Conservation (phyloP, 192 early-diverging fungal genomes). For the Cladochytrium replicatum region DNA sequence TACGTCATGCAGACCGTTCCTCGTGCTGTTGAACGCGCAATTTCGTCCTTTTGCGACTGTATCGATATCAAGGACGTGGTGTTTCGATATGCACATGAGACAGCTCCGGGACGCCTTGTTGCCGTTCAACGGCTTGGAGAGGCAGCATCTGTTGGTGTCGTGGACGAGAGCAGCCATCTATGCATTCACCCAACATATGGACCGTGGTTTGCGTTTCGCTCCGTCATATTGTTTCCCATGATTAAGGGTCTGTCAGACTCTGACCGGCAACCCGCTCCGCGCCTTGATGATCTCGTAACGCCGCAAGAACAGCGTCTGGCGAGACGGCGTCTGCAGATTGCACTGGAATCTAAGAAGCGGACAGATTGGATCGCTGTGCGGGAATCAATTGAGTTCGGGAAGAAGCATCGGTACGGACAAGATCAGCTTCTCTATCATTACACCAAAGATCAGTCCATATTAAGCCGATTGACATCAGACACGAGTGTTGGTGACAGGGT, state of each 20-base stretch:
- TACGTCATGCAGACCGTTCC: too few species aligned
- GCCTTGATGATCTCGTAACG: neutral
- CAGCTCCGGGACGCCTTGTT: too few species aligned
- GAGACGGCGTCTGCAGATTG: neutral
- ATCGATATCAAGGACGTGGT: too few species aligned
- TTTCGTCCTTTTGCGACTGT: too few species aligned
- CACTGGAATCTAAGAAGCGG: slow-evolving; percentile 13
- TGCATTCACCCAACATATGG: slow-evolving; percentile 21
- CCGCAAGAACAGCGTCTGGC: slow-evolving; percentile 3
- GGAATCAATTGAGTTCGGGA: neutral
- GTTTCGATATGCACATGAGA: too few species aligned
- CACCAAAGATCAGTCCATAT: too few species aligned
- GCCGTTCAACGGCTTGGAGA: too few species aligned
- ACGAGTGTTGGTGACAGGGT: too few species aligned
- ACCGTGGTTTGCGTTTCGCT: slow-evolving; percentile 29
- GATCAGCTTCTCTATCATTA: slow-evolving; percentile 28
- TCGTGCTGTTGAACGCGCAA: too few species aligned
- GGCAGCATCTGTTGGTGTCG: slow-evolving; percentile 6
- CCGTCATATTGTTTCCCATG: slow-evolving; percentile 21
- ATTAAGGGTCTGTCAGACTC: neutral
- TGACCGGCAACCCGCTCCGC: slow-evolving; percentile 12
- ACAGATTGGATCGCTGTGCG: slow-evolving; percentile 10
- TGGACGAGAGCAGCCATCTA: slow-evolving; percentile 7
- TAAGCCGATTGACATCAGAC: too few species aligned
- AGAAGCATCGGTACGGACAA: slow-evolving; percentile 5